Evolutionary conservation across 805 yeast genomes (phyloP).

Genomic region (Candida namnaoensis): DNA sequence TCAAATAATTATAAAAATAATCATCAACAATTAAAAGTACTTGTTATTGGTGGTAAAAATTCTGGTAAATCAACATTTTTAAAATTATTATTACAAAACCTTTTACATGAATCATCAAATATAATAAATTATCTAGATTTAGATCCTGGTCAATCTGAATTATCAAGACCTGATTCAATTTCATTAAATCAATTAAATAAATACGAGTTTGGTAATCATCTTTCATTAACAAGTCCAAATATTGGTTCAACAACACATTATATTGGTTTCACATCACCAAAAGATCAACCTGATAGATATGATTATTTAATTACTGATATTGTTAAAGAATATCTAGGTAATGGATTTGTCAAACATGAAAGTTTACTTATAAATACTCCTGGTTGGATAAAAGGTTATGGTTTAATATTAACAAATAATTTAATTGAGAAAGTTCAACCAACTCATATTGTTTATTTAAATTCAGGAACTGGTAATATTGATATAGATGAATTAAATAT

Average conservation of each 20-base stretch:
- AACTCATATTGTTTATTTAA: constrained; percentile 47
- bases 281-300: constrained; percentile 54
- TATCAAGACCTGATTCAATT: constrained; percentile 61
- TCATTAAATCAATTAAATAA: constrained; percentile 34
- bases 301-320: constrained; percentile 32
- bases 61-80: constrained; percentile 77
- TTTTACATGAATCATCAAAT: constrained; percentile 20
- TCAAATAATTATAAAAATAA: constrained; percentile 23
- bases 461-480: constrained; percentile 22
- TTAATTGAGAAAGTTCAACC: constrained; percentile 36
- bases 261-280: constrained; percentile 64
- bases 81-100: constrained; percentile 41
- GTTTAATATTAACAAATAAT: constrained; percentile 52
- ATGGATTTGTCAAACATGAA: constrained; percentile 15
- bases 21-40: constrained; percentile 13
- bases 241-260: constrained; percentile 19
- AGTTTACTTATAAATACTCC: constrained; percentile 67
- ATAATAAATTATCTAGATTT: constrained; percentile 53
- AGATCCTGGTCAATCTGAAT: constrained; percentile 89
- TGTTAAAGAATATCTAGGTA: constrained; percentile 22
- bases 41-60: constrained; percentile 46
- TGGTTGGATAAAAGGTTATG: constrained; percentile 89
- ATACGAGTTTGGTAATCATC: constrained; percentile 28
- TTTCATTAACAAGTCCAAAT: constrained; percentile 11
- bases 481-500: constrained; percentile 20